Evolutionary conservation across 202 grass and related monocot genomes (phyloP).

Genomic region (Saccharum hybrid): DNA sequence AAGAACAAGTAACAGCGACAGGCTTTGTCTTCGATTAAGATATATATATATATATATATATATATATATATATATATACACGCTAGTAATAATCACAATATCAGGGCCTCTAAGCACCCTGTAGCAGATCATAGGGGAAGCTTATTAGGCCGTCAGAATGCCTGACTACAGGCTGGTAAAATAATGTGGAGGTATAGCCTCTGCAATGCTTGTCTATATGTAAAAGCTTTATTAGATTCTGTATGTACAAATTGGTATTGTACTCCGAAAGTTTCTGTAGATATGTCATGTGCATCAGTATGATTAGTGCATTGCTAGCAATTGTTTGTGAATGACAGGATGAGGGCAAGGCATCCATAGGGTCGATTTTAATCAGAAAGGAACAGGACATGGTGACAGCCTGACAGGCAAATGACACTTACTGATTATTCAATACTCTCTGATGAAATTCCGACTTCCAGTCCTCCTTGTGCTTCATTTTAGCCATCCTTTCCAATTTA

Average conservation of each 20-base stretch:
- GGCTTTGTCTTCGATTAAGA: constrained; percentile 24
- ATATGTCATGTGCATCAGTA: neutral
- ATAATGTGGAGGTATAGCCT: constrained; percentile 37
- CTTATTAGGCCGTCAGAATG: constrained; percentile 40
- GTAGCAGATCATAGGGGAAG: constrained; percentile 29
- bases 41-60: neutral
- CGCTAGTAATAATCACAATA: constrained; percentile 1
- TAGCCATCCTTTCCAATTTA: constrained; percentile 1
- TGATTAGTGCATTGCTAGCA: constrained; percentile 23
- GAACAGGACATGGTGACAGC: neutral
- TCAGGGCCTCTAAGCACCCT: constrained; percentile 33
- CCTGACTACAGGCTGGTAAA: constrained; percentile 29
- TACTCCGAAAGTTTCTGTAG: constrained; percentile 6
- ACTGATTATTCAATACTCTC: constrained; percentile 10
- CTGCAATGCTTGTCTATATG: constrained; percentile 32
- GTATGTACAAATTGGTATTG: constrained; percentile 47
- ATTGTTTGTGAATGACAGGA: neutral
- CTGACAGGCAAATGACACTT: neutral
- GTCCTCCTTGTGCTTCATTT: constrained; percentile 12
- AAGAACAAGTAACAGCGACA: constrained; percentile 33
- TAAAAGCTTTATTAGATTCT: constrained; percentile 18
- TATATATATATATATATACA: too few relatives aligned
- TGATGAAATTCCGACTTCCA: neutral
- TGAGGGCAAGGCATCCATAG: neutral
- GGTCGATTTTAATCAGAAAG: constrained; percentile 1